Percentiles rank a stretch among this genome's conserved stretches.
phyloP scores from a whole-genome alignment of 495 filamentous ascomycete genomes.

The Podospora australis region DNA sequence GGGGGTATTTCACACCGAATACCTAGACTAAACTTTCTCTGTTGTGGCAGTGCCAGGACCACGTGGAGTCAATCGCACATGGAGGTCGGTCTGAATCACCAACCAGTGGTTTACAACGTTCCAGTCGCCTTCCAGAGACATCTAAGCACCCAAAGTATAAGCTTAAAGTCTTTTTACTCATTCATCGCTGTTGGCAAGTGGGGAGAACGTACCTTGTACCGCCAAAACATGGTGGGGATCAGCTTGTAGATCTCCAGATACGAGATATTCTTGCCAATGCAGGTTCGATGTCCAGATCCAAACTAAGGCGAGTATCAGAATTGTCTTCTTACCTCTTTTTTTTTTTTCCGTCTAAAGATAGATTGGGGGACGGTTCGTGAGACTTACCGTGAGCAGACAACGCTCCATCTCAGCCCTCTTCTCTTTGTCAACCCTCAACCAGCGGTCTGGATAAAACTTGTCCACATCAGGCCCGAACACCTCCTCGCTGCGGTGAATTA shows the following conservation, averaged over 20 bases:
- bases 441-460: conserved; percentile 47
- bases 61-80: conserved; percentile 2
- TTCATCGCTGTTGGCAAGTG: no score
- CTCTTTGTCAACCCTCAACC: conserved; percentile 37
- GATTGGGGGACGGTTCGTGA: background rate
- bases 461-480: conserved; percentile 35
- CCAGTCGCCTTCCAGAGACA: conserved; percentile 8
- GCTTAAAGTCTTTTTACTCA: background rate
- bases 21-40: no score
- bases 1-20: no score
- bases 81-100: conserved; percentile 6
- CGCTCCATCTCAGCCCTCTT: conserved; percentile 30
- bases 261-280: conserved; percentile 33
- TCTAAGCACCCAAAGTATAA: background rate
- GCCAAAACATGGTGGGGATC: conserved; percentile 11
- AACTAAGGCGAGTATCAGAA: conserved; percentile 13
- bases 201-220: conserved; percentile 4
- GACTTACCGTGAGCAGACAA: conserved; percentile 11
- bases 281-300: conserved; percentile 32
- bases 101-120: conserved; percentile 10
- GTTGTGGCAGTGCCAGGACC: no score
- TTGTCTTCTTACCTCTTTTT: no score
- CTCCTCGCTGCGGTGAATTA: conserved; percentile 29
- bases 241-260: conserved; percentile 44
- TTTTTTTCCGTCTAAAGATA: no score